A percentile compares a stretch with the other conserved stretches of the same genome.
Conservation (phyloP, 1,139 yeast species). For the Chernovozyma sophiae-reginae region DNA sequence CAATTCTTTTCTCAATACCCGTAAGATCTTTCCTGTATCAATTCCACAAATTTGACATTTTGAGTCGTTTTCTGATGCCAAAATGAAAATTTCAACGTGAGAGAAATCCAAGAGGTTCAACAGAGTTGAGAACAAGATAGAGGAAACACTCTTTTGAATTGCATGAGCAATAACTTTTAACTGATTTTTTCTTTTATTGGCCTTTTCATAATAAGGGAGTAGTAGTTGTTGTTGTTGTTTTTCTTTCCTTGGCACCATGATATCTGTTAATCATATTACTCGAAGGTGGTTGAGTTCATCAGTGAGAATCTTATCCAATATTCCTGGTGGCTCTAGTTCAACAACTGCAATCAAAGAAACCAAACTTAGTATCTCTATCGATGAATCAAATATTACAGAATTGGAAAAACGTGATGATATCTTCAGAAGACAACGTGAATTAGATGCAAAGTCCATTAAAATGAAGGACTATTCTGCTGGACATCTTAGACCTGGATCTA, state of each 20-base stretch:
- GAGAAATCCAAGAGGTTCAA: no score
- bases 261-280: background rate
- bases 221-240: no score
- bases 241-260: background rate
- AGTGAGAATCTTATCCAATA: background rate
- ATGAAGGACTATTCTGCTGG: constrained; percentile 74
- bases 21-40: no score
- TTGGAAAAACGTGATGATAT: constrained; percentile 76
- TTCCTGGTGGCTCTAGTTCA: constrained; percentile 1
- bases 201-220: no score
- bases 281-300: constrained; percentile 4
- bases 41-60: no score
- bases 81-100: no score
- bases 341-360: background rate
- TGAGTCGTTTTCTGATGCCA: no score
- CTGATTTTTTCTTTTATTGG: no score
- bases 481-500: constrained; percentile 74
- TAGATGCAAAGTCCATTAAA: constrained; percentile 64
- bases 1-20: no score
- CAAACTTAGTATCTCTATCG: constrained; percentile 2
- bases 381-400: constrained; percentile 49
- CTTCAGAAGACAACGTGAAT: constrained; percentile 67
- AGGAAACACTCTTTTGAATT: no score
- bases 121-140: no score
- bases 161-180: no score